phyloP scores from a whole-genome alignment of 345 rosid genomes.

The Garcia nutans region DNA sequence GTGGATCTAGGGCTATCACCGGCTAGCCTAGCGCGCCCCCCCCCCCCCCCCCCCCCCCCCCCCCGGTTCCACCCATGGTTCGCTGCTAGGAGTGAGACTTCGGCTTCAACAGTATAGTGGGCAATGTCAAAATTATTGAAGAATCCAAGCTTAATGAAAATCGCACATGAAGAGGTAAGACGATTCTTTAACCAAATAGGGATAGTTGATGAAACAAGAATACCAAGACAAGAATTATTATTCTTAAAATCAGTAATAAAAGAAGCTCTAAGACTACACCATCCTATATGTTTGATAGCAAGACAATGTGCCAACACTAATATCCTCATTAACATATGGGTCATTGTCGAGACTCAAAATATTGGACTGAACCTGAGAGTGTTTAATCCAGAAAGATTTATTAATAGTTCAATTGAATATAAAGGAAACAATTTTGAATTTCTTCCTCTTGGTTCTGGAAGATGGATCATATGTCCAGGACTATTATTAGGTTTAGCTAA shows the following conservation, averaged over 20 bases:
- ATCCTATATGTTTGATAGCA: not conserved
- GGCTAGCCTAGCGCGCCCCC: no score
- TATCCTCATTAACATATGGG: conserved; percentile 1
- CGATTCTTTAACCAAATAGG: not conserved
- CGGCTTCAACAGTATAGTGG: not conserved
- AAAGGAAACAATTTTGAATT: conserved; percentile 3
- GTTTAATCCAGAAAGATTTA: conserved; percentile 4
- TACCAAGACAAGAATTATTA: not conserved
- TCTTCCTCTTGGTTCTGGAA: conserved; percentile 5
- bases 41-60: no score
- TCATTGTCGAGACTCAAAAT: not conserved
- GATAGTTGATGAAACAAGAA: not conserved
- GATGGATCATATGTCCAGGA: conserved; percentile 17
- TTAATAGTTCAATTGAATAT: not conserved
- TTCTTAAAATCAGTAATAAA: not conserved
- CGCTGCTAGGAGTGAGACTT: not conserved
- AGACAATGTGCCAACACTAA: conserved; percentile 2
- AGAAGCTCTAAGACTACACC: conserved; percentile 10
- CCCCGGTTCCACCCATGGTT: no score
- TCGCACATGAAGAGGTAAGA: conserved; percentile 7
- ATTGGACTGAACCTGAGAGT: conserved; percentile 3
- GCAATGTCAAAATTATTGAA: conserved; percentile 12
- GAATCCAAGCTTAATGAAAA: not conserved
- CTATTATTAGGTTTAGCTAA: not conserved
- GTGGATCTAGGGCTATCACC: no score